A percentile compares a stretch with the other conserved stretches of the same genome.
Evolutionary conservation across 768 basidiomycete genomes (phyloP).

Genomic region (Rhizopogon salebrosus): DNA sequence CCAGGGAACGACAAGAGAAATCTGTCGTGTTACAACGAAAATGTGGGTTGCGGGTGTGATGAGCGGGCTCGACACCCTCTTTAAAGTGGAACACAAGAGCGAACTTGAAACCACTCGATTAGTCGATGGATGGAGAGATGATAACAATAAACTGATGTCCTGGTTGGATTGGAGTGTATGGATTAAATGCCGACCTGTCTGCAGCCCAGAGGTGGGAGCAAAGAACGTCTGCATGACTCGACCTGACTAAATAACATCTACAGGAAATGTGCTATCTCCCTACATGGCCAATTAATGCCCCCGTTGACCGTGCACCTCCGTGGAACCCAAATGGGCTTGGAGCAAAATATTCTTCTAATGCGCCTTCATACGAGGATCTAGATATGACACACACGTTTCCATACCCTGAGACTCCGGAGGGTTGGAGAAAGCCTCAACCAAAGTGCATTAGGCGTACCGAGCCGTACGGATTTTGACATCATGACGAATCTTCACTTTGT

Average conservation of each 20-base stretch:
- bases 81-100: not conserved
- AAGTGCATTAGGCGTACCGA: constrained; percentile 11
- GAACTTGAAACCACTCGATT: not conserved
- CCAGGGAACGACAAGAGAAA: constrained; percentile 10
- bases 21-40: constrained; percentile 13
- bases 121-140: constrained; percentile 6
- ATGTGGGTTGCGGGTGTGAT: constrained; percentile 15
- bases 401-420: constrained; percentile 1
- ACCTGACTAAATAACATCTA: too few species aligned
- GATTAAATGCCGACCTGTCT: constrained; percentile 13
- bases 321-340: too few species aligned
- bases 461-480: constrained; percentile 3
- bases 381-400: too few species aligned
- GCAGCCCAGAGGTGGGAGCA: constrained; percentile 6
- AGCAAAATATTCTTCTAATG: not conserved
- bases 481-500: too few species aligned
- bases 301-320: not conserved
- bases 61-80: constrained; percentile 2
- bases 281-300: constrained; percentile 15
- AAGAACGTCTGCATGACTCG: too few species aligned
- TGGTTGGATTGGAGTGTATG: constrained; percentile 21
- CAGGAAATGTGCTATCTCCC: constrained; percentile 23
- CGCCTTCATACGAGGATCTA: not conserved
- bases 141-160: constrained; percentile 8
- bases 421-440: constrained; percentile 19